Evolutionary conservation across 2,329 filamentous ascomycete species (phyloP).

Genomic region (Colletotrichum sp.): DNA sequence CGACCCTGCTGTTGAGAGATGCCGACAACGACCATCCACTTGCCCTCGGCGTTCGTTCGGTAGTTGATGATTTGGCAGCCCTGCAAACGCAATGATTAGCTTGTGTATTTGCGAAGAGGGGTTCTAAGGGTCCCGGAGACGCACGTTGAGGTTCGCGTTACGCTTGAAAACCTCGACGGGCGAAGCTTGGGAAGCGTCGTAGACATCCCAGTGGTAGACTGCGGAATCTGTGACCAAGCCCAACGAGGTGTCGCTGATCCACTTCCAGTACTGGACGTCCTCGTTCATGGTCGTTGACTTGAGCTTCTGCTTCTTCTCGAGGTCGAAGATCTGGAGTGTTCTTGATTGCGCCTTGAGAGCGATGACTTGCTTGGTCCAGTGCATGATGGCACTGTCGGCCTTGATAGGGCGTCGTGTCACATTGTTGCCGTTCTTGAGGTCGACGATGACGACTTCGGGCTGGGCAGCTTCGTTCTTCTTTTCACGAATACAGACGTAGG

Average conservation of each 20-base stretch:
- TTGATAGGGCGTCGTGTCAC: slow-evolving; percentile 95
- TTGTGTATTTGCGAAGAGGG: background rate
- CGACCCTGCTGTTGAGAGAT: slow-evolving; percentile 93
- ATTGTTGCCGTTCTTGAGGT: slow-evolving; percentile 97
- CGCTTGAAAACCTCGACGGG: slow-evolving; percentile 95
- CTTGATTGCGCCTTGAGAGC: slow-evolving; percentile 93
- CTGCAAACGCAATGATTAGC: slow-evolving; percentile 46
- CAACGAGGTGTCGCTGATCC: slow-evolving; percentile 88
- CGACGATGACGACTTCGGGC: slow-evolving; percentile 95
- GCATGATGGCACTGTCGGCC: slow-evolving; percentile 99
- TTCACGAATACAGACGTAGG: slow-evolving; percentile 95
- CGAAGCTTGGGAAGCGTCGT: slow-evolving; percentile 78
- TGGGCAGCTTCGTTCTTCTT: slow-evolving; percentile 84
- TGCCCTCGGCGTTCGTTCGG: slow-evolving; percentile 91
- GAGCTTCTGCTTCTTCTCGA: slow-evolving; percentile 90
- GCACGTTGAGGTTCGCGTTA: slow-evolving; percentile 84
- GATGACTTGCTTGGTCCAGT: slow-evolving; percentile 95
- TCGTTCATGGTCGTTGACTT: slow-evolving; percentile 97
- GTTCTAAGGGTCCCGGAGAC: slow-evolving; percentile 37
- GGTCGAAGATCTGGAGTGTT: slow-evolving; percentile 97
- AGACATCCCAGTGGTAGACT: slow-evolving; percentile 98
- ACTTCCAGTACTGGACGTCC: slow-evolving; percentile 99
- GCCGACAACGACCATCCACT: slow-evolving; percentile 98
- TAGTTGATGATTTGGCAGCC: slow-evolving; percentile 99
- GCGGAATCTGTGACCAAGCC: slow-evolving; percentile 90